Base-by-base conservation (phyloP, 2,329 filamentous ascomycete genomes). In the Emmonsiellopsis sp. region DNA sequence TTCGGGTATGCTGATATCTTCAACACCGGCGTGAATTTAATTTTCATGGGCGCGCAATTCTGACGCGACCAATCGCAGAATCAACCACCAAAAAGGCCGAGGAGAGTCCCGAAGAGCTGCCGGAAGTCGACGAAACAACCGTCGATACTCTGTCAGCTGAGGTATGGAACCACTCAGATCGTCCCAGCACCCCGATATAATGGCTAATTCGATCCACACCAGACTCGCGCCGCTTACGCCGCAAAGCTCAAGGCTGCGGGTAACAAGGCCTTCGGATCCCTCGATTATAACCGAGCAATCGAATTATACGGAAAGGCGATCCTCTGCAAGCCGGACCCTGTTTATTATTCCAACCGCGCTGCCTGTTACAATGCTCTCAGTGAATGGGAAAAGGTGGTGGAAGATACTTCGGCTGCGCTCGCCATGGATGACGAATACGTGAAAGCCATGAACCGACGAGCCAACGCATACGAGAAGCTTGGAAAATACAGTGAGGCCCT, bases 341-440 rank as follows among this genome's bases (percentile, higher is more conserved):
- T 98, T 70, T 98, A 93, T 79, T 98, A 94, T 80, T 97, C 93
- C 59, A 98, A 98, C 80, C 87, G 93, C 63, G 93, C 93, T 54
- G 93, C 93, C 52, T 98, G 93, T 80, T 94, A 90, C 77, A 97
- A 95, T 70, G 90, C 93, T 61, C 83, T 93, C 67, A 84, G 83
- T 60, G 81, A 95, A 64, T 98, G 92, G 90, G 86, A 94, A 49
- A 92, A 93, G 77, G 93, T 97, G 54, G 87, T 98, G 58, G 92
- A 95, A 65, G 93, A 98, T 69, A 97, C 93, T 54, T 96, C 89
- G 34, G 92, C 93, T 52, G 93, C 93, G 59, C 85, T 98, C 73
- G 86, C 82, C 69, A 87, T 98, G 73, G 89, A 98, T 70, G 86
- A 86, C 62, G 88, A 95, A 75, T 98, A 98, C 71, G 85, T 98